Percentiles rank a stretch among this genome's conserved stretches.
These are phyloP conservation scores for Paramyrothecium roridum DNA, from an alignment of 2,329 filamentous ascomycete genomes.

Conservation along the genomic window DNA sequence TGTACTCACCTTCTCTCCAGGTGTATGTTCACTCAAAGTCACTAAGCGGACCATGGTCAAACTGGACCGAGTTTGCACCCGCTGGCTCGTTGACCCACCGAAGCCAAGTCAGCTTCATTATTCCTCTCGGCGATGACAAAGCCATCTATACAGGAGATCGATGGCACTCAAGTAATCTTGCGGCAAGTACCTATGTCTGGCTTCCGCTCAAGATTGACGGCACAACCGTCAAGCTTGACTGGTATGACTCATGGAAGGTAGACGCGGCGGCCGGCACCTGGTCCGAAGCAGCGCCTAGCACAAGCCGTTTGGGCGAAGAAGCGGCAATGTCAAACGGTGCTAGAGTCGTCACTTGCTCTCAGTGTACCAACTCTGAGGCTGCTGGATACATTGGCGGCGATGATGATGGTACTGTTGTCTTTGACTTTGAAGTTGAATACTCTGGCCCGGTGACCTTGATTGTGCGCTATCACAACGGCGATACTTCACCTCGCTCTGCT, in stretches of 20 bases:
- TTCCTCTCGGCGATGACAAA: slow-evolving; percentile 33
- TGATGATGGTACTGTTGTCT: slow-evolving; percentile 41
- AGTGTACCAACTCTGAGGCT: slow-evolving; percentile 45
- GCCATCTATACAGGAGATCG: slow-evolving; percentile 66
- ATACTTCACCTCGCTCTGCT: slow-evolving; percentile 48
- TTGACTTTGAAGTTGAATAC: slow-evolving; percentile 41
- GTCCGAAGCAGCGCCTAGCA: slow-evolving; percentile 40
- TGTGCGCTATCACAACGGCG: slow-evolving; percentile 55
- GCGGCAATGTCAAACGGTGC: slow-evolving; percentile 43
- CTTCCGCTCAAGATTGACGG: slow-evolving; percentile 54
- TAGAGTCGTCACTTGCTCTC: slow-evolving; percentile 40
- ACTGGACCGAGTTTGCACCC: slow-evolving; percentile 57
- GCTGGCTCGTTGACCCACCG: too few relatives aligned
- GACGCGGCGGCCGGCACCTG: slow-evolving; percentile 40
- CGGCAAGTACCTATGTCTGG: slow-evolving; percentile 62
- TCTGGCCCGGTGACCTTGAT: slow-evolving; percentile 45
- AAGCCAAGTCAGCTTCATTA: slow-evolving; percentile 36
- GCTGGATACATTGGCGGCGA: slow-evolving; percentile 55
- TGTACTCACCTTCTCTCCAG: slow-evolving; percentile 11
- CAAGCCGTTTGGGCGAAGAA: slow-evolving; percentile 48
- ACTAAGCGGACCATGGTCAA: slow-evolving; percentile 57
- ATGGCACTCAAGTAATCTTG: slow-evolving; percentile 59
- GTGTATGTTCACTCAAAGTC: slow-evolving; percentile 55
- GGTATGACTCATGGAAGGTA: slow-evolving; percentile 53
- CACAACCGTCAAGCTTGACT: slow-evolving; percentile 45